Base-by-base conservation (phyloP, 352 stramenopile genomes). In the Peronospora belbahrii region DNA sequence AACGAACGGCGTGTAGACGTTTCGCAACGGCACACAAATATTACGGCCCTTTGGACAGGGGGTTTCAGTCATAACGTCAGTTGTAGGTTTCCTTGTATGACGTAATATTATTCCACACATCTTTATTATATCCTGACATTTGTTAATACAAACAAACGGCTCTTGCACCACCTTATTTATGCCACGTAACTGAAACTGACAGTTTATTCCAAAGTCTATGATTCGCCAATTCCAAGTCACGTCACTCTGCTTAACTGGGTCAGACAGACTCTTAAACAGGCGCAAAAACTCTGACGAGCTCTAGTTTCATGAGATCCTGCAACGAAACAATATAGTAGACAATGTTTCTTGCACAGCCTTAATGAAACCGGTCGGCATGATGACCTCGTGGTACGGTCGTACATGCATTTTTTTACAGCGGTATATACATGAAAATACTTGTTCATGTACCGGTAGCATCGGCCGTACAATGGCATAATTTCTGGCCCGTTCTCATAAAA, bases 201-300 rank as follows among this genome's bases (percentile, higher is more conserved):
- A 37, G 4, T 42, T 19, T 32, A 19, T 44, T 34, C 38, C 11
- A 17, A 42, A 30, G 46, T 14, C 33, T 44, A 13, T 47, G 46
- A 56, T 27, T 56, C 46, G 52, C 13, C 34, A 17, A 56, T 48
- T 42, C 14, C 27, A 28, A 41, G 22, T 15, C 39, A 28, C 38
- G 43, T 53, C 51, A 48, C 14, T 19, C 28, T 23, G 17, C 8
- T 41, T 36, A 42, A 30, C 42, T 34, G 24, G 20, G n/a, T 28
- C 24, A 9, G 11, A 39, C 24, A 38, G 39, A 43, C 15, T 9
- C 4, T 38, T 15, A 43, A 13, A 3, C 14, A 20, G 22, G 11
- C 15, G 11, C 34, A 40, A 42, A n/a, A 50, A 13, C 42, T 31
- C 9, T n/a, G 15, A 15, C 30, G 13, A 18, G 19, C 9, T 49